Evolutionary conservation across 805 yeast species (phyloP).

Genomic region (Candida pseudofarinosa): DNA sequence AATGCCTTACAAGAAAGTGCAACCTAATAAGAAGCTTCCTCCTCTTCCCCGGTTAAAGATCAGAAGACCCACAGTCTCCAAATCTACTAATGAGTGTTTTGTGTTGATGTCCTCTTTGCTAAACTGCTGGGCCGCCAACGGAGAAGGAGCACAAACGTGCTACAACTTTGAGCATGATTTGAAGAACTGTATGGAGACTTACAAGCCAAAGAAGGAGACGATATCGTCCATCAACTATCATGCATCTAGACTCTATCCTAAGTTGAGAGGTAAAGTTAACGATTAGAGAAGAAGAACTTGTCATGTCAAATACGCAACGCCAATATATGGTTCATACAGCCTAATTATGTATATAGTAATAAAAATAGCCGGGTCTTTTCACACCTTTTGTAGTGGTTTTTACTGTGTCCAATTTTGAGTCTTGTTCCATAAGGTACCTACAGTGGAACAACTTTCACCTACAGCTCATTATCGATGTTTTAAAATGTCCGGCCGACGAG

Average conservation of each 20-base stretch:
- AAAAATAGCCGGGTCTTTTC: too few relatives aligned
- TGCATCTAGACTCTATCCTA: slow-evolving; percentile 52
- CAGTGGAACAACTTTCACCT: too few relatives aligned
- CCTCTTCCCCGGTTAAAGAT: slow-evolving; percentile 72
- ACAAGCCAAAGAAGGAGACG: slow-evolving; percentile 36
- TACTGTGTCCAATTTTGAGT: too few relatives aligned
- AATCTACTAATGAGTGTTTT: slow-evolving; percentile 65
- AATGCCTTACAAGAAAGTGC: slow-evolving; percentile 43
- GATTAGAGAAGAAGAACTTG: slow-evolving; percentile 29
- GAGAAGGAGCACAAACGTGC: slow-evolving; percentile 74
- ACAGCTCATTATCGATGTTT: too few relatives aligned
- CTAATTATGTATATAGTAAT: background rate
- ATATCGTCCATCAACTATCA: slow-evolving; percentile 51
- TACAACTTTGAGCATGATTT: slow-evolving; percentile 61
- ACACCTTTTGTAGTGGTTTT: too few relatives aligned
- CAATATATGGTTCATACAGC: background rate
- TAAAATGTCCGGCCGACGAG: too few relatives aligned
- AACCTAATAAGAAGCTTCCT: slow-evolving; percentile 47
- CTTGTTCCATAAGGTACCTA: too few relatives aligned
- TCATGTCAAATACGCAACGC: too few relatives aligned
- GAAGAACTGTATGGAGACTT: slow-evolving; percentile 65
- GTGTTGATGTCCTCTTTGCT: slow-evolving; percentile 80
- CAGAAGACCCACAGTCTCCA: slow-evolving; percentile 56
- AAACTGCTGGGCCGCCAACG: slow-evolving; percentile 96
- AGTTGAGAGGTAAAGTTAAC: slow-evolving; percentile 44